Base-by-base conservation (phyloP, 345 rosid genomes). In the Eucalyptus tenuipes region DNA sequence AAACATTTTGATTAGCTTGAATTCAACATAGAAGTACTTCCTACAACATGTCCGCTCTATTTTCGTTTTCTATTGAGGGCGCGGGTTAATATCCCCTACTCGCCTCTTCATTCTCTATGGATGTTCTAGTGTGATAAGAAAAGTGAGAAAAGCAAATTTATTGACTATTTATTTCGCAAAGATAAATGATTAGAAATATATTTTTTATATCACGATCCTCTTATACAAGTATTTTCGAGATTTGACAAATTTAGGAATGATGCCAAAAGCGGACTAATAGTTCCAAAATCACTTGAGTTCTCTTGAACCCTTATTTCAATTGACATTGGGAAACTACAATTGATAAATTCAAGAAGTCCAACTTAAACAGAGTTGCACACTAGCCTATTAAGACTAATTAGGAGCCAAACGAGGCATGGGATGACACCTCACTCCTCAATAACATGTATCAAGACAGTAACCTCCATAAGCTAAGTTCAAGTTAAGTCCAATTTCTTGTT, bases 141-240 rank as follows among this genome's bases (percentile, higher is more conserved):
- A 66, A 66, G 12, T 66, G 5, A n/a, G 10, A 64, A 64, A n/a
- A 64, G 0, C 8, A 64, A n/a, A 15, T 29, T 13, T 27, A 59
- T 0, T 1, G 1, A 29, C 4, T 4, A 29, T 61, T 6, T 61
- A 6, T 61, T 29, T 61, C 0, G 1, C 1, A 12, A 61, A 59
- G 2, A 2, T 61, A 4, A 61, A 5, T 59, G 0, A 12, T 59
- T 3, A 27, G 0, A 24, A 59, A 25, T 27, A 12, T 2, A 59
- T 27, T 59, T 57, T 16, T 0, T 50, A 1, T 52, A 52, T 52
- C 0, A 3, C 2, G 0, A 1, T 7, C 0, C 25, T 52, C 25
- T 52, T 1, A 0, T 7, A 52, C 0, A 2, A 52, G 0, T 52
- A 20, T 52, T 52, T 52, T 52, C 0, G 0, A 52, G 57, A 52